Conservation (phyloP, 129 eudicot species). For the Heracleum sosnowskyi region DNA sequence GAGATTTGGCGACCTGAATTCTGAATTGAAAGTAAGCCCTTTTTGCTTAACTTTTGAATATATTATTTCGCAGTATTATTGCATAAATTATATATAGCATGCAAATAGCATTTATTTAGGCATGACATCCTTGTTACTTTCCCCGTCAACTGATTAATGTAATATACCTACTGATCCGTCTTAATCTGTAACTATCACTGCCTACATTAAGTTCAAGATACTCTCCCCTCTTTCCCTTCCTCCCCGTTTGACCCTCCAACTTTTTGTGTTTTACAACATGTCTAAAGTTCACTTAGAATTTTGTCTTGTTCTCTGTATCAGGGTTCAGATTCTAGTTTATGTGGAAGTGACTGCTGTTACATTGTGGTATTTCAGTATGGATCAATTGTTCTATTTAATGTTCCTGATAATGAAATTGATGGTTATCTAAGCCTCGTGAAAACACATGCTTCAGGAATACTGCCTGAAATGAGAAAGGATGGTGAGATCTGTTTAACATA, state of each 20-base stretch:
- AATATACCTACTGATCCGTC: background rate
- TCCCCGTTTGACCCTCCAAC: background rate
- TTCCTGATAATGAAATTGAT: slow-evolving; percentile 69
- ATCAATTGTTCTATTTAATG: slow-evolving; percentile 82
- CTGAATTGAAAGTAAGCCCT: slow-evolving; percentile 22
- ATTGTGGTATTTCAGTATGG: slow-evolving; percentile 96
- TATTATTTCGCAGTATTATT: background rate
- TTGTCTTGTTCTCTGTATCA: slow-evolving; percentile 24
- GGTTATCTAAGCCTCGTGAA: slow-evolving; percentile 64
- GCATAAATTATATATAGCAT: background rate
- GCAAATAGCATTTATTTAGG: background rate
- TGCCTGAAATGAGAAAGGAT: slow-evolving; percentile 79
- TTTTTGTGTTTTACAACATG: background rate
- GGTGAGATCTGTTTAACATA: slow-evolving; percentile 35
- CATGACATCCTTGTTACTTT: background rate
- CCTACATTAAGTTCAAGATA: background rate
- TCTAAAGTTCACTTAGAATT: background rate
- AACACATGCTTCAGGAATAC: slow-evolving; percentile 68
- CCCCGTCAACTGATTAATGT: background rate
- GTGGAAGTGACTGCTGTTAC: slow-evolving; percentile 63
- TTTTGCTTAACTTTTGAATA: background rate
- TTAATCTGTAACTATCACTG: background rate
- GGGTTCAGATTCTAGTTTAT: slow-evolving; percentile 59
- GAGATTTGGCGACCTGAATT: slow-evolving; percentile 56
- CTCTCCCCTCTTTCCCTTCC: background rate